Percentiles rank a stretch among this genome's conserved stretches.
Conservation (phyloP, 2,329 filamentous ascomycete species). For the Ascochyta viciae-villosae region DNA sequence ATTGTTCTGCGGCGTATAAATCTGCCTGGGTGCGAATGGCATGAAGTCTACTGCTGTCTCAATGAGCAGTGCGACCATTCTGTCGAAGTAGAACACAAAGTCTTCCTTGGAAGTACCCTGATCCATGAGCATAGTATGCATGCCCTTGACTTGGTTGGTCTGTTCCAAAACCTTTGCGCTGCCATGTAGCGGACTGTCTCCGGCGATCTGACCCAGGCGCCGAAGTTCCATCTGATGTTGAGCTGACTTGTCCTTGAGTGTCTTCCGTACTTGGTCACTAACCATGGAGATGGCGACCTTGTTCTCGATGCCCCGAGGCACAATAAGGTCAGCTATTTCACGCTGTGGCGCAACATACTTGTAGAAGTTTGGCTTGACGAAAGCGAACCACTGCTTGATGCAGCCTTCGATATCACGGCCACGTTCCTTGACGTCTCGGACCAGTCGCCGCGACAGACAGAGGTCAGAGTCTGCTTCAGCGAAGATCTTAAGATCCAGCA, state of each 20-base stretch:
- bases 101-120: constrained; percentile 82
- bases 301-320: constrained; percentile 94
- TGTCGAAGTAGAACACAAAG: constrained; percentile 97
- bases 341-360: constrained; percentile 93
- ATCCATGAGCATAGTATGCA: constrained; percentile 90
- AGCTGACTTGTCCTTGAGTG: constrained; percentile 82
- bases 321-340: constrained; percentile 91
- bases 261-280: constrained; percentile 88
- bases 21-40: constrained; percentile 67
- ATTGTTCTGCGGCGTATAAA: constrained; percentile 75
- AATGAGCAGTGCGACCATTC: constrained; percentile 81
- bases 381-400: constrained; percentile 97
- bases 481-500: constrained; percentile 96
- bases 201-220: constrained; percentile 74
- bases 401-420: constrained; percentile 92
- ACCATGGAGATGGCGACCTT: constrained; percentile 95
- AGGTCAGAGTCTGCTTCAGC: constrained; percentile 96
- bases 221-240: constrained; percentile 81
- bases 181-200: constrained; percentile 74
- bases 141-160: constrained; percentile 81
- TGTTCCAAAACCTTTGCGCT: constrained; percentile 77
- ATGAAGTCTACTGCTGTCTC: constrained; percentile 67
- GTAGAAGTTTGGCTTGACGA: constrained; percentile 96
- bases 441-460: constrained; percentile 73
- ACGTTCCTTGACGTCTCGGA: constrained; percentile 87